These are phyloP conservation scores for Massarina eburnea DNA, from an alignment of 2,329 filamentous ascomycete species.

Conservation along the genomic window DNA sequence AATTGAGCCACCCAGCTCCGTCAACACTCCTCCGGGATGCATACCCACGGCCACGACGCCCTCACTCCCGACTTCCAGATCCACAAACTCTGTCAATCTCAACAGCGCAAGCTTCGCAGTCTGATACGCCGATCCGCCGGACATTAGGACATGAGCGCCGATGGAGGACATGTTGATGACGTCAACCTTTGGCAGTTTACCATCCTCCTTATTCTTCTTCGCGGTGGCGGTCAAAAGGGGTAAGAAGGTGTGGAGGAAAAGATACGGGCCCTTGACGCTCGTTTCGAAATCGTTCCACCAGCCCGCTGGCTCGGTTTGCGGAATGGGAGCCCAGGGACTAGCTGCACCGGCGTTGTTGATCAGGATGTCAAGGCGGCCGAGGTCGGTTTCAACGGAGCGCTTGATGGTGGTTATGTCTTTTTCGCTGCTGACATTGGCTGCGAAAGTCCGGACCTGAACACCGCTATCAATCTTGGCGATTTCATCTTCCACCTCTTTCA, in stretches of 20 bases:
- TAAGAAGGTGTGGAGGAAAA: constrained; percentile 50
- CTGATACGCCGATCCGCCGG: constrained; percentile 44
- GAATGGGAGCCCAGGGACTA: constrained; percentile 31
- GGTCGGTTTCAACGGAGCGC: constrained; percentile 27
- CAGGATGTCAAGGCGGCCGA: constrained; percentile 46
- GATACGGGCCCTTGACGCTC: constrained; percentile 53
- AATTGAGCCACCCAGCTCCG: constrained; percentile 11
- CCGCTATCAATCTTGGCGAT: constrained; percentile 44
- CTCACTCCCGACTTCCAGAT: constrained; percentile 41
- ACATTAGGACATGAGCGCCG: constrained; percentile 34
- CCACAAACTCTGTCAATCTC: constrained; percentile 53
- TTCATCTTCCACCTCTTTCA: constrained; percentile 40
- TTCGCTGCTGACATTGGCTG: constrained; percentile 47
- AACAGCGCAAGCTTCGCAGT: constrained; percentile 54
- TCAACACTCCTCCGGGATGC: constrained; percentile 33
- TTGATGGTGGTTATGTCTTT: constrained; percentile 42
- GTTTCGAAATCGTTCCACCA: constrained; percentile 51
- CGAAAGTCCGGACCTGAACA: constrained; percentile 47
- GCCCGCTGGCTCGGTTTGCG: constrained; percentile 38
- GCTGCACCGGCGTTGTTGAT: constrained; percentile 52
- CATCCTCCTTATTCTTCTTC: constrained; percentile 35
- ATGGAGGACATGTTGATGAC: constrained; percentile 54
- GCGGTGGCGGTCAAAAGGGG: constrained; percentile 41
- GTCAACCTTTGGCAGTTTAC: neutral
- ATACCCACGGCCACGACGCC: constrained; percentile 25